These are phyloP conservation scores for Fraxinus ornus DNA, from an alignment of 305 asterid species.

Conservation along the genomic window DNA sequence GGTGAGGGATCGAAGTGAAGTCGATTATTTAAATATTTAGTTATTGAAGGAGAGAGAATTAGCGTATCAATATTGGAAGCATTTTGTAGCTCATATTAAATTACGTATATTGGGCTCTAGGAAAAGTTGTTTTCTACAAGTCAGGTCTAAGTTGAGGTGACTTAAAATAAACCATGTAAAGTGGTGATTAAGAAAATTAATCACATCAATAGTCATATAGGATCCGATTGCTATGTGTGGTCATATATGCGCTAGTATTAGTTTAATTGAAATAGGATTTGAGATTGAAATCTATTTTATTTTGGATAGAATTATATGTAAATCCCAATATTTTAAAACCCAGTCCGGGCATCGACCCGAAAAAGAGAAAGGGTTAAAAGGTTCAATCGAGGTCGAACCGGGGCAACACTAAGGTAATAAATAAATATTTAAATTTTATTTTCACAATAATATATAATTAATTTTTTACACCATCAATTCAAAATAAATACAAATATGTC, in stretches of 20 bases:
- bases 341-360: background rate
- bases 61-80: background rate
- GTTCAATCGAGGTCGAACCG: background rate
- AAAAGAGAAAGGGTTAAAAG: background rate
- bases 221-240: background rate
- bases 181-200: background rate
- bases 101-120: background rate
- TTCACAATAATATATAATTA: background rate
- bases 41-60: background rate
- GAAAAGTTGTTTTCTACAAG: background rate
- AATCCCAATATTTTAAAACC: background rate
- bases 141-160: background rate
- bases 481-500: background rate
- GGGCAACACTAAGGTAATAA: background rate
- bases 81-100: background rate
- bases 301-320: background rate
- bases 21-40: background rate
- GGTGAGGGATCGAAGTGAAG: background rate
- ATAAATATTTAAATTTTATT: too few relatives aligned
- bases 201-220: background rate
- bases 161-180: background rate
- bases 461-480: background rate
- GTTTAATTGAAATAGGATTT: background rate
- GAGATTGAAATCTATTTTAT: background rate
- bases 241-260: background rate